Base-by-base conservation (phyloP, 2,329 filamentous ascomycete species). In the Aspergillus piperis region DNA sequence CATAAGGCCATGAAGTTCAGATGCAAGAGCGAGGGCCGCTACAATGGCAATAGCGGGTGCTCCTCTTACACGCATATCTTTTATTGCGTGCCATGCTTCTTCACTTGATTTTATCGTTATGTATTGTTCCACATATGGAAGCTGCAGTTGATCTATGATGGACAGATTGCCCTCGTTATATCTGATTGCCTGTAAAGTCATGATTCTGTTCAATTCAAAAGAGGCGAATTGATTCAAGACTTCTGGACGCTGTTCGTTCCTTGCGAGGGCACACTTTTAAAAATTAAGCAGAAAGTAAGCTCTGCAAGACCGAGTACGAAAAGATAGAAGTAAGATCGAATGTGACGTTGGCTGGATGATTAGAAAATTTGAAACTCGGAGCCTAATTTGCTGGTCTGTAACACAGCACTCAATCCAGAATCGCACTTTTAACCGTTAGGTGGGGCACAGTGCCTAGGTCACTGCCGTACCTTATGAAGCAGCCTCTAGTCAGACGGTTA, bases 1-100 rank as follows among this genome's bases (percentile, higher is more conserved):
- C 7, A 68, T 57, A 7, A 76, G 78, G 61, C 70, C 84, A 54
- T 87, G 81, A 8, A 98, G 78, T 75, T 98, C 94, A 8, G 96
- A 91, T 1, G 92, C 93, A 38, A 97, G 85, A 2, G 91, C 89
- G 36, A 99, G 84, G 19, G 90, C 91, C 21, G 95, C 95, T n/a
- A 99, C 95, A 65, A 99, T 98, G 48, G 95, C 95, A 75, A 99
- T 99, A 49, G 95, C 95, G 0, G 95, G 95, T 5, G 95, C 95
- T 42, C 91, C 90, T 55, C 86, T 82, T 15, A 82, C 81, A 65
- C 84, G 83, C 86, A 89, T 89, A 53, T 86, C 81, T 68, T 84
- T 86, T 72, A 89, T 88, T 5, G 86, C 86, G 71, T 86, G 82
- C 85, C 86, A 88, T 59, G 83, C 86, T 76, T 88, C 85, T 69